These are phyloP conservation scores for Solanum chiquidenum DNA, from an alignment of 257 asterid genomes.

Conservation along the genomic window DNA sequence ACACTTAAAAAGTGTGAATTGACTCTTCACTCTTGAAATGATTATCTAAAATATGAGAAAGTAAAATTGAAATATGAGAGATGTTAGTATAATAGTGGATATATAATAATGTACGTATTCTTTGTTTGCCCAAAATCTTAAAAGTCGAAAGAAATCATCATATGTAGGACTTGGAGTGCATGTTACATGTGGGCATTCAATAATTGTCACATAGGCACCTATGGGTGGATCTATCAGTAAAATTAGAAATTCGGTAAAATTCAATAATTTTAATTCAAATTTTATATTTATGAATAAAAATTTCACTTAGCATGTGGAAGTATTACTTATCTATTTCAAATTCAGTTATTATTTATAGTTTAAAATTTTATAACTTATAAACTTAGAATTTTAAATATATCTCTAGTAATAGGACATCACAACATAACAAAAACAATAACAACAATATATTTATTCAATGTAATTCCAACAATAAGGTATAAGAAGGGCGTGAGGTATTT, in stretches of 20 bases:
- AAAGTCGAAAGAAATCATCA: not conserved
- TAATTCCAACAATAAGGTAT: not conserved
- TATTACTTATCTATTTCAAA: not conserved
- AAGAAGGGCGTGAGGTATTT: not conserved
- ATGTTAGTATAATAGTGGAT: not conserved
- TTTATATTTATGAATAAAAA: not conserved
- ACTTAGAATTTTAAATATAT: not conserved
- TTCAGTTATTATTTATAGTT: not conserved
- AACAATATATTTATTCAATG: fast-evolving
- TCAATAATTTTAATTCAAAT: not conserved
- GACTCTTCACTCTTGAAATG: not conserved
- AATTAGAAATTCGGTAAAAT: fast-evolving
- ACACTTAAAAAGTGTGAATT: not conserved
- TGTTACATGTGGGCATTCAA: not conserved
- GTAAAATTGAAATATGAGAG: not conserved
- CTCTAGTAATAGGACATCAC: not conserved
- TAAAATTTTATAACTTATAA: not conserved
- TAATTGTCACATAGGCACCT: not conserved
- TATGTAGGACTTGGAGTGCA: not conserved
- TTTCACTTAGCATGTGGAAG: not conserved
- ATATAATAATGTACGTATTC: not conserved
- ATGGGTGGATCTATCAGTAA: not conserved
- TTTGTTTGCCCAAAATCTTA: not conserved
- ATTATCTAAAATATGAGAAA: not conserved
- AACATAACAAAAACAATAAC: not conserved